Evolutionary conservation across 2,329 filamentous ascomycete genomes (phyloP), one percentile per base, ranked within the genome.

Genomic region (Aspergillus texensis): DNA sequence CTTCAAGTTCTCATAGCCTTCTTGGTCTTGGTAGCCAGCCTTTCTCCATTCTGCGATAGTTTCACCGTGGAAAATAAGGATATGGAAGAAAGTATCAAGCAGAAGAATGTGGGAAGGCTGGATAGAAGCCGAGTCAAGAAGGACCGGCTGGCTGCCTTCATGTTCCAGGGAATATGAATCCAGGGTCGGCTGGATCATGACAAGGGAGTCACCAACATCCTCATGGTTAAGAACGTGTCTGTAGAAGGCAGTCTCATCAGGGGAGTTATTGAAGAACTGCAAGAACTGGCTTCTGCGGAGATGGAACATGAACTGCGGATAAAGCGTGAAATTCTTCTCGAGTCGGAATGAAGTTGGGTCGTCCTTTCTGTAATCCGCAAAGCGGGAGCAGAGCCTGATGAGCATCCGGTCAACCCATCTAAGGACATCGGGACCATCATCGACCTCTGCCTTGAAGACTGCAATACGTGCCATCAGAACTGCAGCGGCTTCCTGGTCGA

Each of bases 301-400:
- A 79, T 99, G 95, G 85, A 99, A 99, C 95, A 99, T 99, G 82
- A 99, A 99, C 77, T 99, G 95, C 30, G 95, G 95, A 75, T 99
- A 99, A 19, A 99, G 86, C 0, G 94, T 98, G 76, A 99, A 99
- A 83, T 99, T 99, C 88, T 97, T 97, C 80, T 99, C 95, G 67
- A 97, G 81, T 41, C 93, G 88, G 88, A 99, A 99, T 0, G 94
- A 98, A 6, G 94, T 96, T 16, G 95, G 93, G 72, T 99, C 95
- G 76, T 99, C 95, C 81, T 99, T 99, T 67, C 95, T 88, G 78
- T 99, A 99, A 79, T 99, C 95, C 32, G 95, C 95, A 76, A 99
- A 99, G 70, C 94, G 88, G 48, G 94, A 96, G 83, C 95, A 99
- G 30, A 99, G 85, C 60, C 95, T 87, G 77, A 99, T 99, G 64